Conservation (phyloP, 2,329 filamentous ascomycete genomes). For the Plenodomus tracheiphilus region DNA sequence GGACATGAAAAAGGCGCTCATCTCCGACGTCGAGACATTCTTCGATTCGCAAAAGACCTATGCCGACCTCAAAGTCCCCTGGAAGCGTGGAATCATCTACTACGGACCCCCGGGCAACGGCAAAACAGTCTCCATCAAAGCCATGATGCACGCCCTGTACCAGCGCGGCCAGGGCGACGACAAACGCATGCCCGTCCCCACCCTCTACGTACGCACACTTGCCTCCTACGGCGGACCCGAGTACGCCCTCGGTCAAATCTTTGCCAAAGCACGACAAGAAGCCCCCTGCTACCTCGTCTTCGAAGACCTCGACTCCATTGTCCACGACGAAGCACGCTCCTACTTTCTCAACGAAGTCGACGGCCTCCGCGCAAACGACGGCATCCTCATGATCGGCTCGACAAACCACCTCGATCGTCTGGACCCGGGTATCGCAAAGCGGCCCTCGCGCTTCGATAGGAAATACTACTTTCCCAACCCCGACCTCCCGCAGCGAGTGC, state of each 20-base stretch:
- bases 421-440: constrained; percentile 63
- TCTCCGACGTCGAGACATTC: constrained; percentile 67
- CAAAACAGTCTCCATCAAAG: constrained; percentile 73
- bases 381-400: constrained; percentile 69
- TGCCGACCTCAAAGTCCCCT: constrained; percentile 64
- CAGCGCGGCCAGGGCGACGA: constrained; percentile 47
- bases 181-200: constrained; percentile 55
- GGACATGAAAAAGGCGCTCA: constrained; percentile 66
- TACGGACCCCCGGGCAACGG: constrained; percentile 67
- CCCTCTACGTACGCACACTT: constrained; percentile 58
- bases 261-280: constrained; percentile 59
- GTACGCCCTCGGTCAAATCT: constrained; percentile 45
- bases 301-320: constrained; percentile 71
- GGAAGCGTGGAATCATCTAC: constrained; percentile 73
- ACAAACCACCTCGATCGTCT: constrained; percentile 68
- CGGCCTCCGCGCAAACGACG: constrained; percentile 69
- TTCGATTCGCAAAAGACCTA: constrained; percentile 65
- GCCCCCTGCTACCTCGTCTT: constrained; percentile 73
- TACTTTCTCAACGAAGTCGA: constrained; percentile 77
- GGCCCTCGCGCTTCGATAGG: constrained; percentile 52
- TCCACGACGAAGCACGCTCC: constrained; percentile 62
- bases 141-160: constrained; percentile 67
- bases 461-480: constrained; percentile 53
- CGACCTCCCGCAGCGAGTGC: constrained; percentile 41
- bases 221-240: constrained; percentile 57